These are phyloP conservation scores for Boletus subcaerulescens DNA, from an alignment of 768 basidiomycete genomes.

Conservation along the genomic window DNA sequence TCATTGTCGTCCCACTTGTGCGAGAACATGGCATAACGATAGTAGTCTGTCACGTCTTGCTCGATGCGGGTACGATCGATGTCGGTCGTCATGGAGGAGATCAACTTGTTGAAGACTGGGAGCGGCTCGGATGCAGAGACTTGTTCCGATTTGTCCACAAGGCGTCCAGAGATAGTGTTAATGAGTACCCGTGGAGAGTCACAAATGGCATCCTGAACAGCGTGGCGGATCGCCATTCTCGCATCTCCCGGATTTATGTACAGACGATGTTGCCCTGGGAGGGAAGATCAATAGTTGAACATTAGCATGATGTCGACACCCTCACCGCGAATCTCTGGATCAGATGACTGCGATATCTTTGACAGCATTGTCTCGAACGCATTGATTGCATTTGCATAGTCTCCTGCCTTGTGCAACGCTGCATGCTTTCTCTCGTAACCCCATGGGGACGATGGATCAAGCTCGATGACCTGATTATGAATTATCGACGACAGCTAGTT, in stretches of 20 bases:
- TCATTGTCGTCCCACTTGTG: too few relatives aligned
- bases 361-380: background rate
- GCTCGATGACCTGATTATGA: background rate
- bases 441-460: background rate
- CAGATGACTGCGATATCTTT: background rate
- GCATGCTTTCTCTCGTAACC: background rate
- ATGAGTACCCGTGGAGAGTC: background rate
- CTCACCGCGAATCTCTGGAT: background rate
- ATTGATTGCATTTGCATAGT: background rate
- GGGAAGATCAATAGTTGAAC: background rate
- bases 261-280: background rate
- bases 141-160: background rate
- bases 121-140: background rate
- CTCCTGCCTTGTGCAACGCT: background rate
- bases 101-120: background rate
- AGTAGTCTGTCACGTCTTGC: background rate
- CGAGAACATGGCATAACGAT: background rate
- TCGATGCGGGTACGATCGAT: background rate
- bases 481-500: background rate
- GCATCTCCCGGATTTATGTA: background rate
- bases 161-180: background rate
- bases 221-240: background rate
- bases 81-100: background rate
- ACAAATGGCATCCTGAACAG: background rate
- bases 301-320: background rate